phyloP scores from a whole-genome alignment of 2,329 filamentous ascomycete genomes.

The Nemania sp. region DNA sequence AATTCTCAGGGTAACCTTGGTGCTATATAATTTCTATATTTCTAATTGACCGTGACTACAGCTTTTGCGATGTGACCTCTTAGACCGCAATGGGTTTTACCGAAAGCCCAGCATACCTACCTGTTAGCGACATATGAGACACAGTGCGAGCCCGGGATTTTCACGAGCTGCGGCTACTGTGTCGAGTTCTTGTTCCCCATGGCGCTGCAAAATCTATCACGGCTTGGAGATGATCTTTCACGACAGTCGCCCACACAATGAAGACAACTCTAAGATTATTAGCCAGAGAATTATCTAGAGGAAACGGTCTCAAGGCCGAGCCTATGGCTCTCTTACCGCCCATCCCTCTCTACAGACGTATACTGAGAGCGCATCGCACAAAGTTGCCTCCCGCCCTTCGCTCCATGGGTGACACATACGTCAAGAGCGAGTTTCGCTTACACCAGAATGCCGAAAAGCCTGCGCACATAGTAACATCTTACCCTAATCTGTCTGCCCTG shows the following conservation, averaged over 20 bases:
- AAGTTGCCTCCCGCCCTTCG: constrained; percentile 75
- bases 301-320: constrained; percentile 34
- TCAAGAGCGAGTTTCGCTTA: constrained; percentile 88
- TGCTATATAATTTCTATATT: too few relatives aligned
- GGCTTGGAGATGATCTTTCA: constrained; percentile 3
- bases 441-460: constrained; percentile 87
- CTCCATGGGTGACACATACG: constrained; percentile 85
- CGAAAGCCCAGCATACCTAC: too few relatives aligned
- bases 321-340: constrained; percentile 77
- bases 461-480: constrained; percentile 73
- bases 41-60: too few relatives aligned
- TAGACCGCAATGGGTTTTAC: too few relatives aligned
- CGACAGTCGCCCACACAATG: constrained; percentile 26
- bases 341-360: constrained; percentile 83
- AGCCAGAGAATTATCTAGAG: constrained; percentile 32
- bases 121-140: too few relatives aligned
- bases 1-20: too few relatives aligned
- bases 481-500: background rate
- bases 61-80: background rate
- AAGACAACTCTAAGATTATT: constrained; percentile 32
- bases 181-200: too few relatives aligned
- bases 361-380: constrained; percentile 84
- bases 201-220: background rate
- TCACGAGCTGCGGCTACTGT: constrained; percentile 4
- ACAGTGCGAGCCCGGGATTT: too few relatives aligned